These are phyloP conservation scores for Trypanosoma caninum DNA, from an alignment of 208 protist genomes.

Conservation along the genomic window DNA sequence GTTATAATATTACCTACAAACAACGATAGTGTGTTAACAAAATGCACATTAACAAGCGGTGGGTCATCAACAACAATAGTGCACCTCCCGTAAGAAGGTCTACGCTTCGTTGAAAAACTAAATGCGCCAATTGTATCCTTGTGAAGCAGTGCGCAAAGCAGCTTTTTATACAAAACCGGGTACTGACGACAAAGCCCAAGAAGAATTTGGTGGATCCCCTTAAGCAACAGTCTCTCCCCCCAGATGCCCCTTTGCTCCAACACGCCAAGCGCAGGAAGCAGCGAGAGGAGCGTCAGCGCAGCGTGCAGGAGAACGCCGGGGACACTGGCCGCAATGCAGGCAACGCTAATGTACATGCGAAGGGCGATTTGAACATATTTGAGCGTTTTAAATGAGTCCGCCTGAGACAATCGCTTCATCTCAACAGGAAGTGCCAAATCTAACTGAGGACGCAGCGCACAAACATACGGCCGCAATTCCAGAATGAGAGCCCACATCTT, in stretches of 20 bases:
- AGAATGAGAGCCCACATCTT: conserved; percentile 53
- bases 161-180: conserved; percentile 8
- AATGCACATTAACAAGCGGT: background rate
- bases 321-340: conserved; percentile 38
- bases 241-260: background rate
- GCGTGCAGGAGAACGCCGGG: conserved; percentile 47
- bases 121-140: conserved; percentile 26
- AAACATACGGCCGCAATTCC: conserved; percentile 53
- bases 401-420: conserved; percentile 23
- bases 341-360: conserved; percentile 52
- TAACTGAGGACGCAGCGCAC: conserved; percentile 10
- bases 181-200: conserved; percentile 9
- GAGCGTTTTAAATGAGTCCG: conserved; percentile 26
- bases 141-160: conserved; percentile 6
- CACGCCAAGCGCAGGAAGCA: conserved; percentile 40
- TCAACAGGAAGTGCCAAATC: conserved; percentile 11
- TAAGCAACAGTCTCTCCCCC: conserved; percentile 9
- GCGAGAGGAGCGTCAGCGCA: conserved; percentile 47
- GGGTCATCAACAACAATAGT: conserved; percentile 7
- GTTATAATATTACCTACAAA: conserved; percentile 15
- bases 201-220: conserved; percentile 9
- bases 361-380: conserved; percentile 40
- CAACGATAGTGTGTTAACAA: background rate
- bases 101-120: conserved; percentile 8
- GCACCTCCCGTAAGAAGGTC: conserved; percentile 6